A percentile compares a stretch with the other conserved stretches of the same genome.
Evolutionary conservation across 805 yeast species (phyloP).

Genomic region (Maudiozyma pseudohumilis): DNA sequence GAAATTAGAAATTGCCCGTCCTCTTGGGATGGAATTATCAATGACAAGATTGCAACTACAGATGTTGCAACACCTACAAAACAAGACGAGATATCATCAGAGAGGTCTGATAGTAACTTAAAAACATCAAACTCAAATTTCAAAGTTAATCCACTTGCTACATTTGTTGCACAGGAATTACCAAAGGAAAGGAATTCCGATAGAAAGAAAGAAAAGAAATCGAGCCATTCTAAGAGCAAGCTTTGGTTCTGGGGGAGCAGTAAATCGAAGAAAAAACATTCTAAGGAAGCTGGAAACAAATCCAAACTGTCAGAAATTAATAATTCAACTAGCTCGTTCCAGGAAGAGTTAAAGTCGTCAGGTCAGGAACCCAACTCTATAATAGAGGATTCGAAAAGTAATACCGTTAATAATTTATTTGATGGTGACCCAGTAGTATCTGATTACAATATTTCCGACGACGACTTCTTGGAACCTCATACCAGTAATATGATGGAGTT

Average conservation of each 20-base stretch:
- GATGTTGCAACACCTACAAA: neutral
- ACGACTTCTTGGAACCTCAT: neutral
- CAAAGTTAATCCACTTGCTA: slow-evolving; percentile 25
- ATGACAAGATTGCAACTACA: neutral
- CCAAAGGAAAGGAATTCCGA: slow-evolving; percentile 17
- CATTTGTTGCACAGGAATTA: slow-evolving; percentile 21
- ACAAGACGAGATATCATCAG: neutral
- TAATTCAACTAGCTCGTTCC: too few relatives aligned
- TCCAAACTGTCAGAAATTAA: too few relatives aligned
- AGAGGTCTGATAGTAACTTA: neutral
- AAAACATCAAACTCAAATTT: slow-evolving; percentile 5
- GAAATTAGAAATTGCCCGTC: neutral
- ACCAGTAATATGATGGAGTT: neutral
- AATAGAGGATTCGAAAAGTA: too few relatives aligned
- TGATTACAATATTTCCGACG: too few relatives aligned
- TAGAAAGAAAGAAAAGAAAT: slow-evolving; percentile 9
- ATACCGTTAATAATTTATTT: too few relatives aligned
- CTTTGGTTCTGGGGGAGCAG: slow-evolving; percentile 22
- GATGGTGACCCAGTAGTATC: too few relatives aligned
- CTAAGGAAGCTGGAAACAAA: too few relatives aligned
- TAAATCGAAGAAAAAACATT: slow-evolving; percentile 5
- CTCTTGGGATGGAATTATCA: slow-evolving; percentile 5
- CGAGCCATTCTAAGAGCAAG: slow-evolving; percentile 14
- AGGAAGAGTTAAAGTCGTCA: too few relatives aligned
- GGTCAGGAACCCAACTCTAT: too few relatives aligned